These are phyloP conservation scores for Phaseolus lunatus DNA, from an alignment of 306 rosid species.

Conservation along the genomic window DNA sequence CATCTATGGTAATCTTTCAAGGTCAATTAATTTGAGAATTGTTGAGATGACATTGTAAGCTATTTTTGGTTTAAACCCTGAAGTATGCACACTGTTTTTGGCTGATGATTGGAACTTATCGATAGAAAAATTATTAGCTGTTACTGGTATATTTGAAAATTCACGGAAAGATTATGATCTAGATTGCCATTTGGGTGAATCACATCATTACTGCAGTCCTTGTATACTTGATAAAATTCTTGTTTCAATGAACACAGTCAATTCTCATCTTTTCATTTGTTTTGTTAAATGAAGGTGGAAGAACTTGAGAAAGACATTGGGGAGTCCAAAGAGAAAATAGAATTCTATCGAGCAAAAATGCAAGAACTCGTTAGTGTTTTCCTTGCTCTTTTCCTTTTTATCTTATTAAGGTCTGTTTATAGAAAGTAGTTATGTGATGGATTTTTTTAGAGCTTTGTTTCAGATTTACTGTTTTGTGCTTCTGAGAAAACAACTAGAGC, in stretches of 20 bases:
- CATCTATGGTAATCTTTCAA: conserved; percentile 18
- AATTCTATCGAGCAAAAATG: conserved; percentile 81
- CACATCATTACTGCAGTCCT: conserved; percentile 32
- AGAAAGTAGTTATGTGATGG: neutral
- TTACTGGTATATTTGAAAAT: conserved; percentile 33
- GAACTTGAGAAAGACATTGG: conserved; percentile 88
- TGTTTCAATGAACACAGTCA: conserved; percentile 24
- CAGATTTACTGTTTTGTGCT: conserved; percentile 6
- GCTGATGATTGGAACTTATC: conserved; percentile 18
- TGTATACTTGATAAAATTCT: conserved; percentile 31
- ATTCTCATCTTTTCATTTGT: conserved; percentile 32
- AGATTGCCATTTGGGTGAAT: conserved; percentile 37
- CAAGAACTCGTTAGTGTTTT: conserved; percentile 92
- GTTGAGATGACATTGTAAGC: conserved; percentile 28
- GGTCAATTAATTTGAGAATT: conserved; percentile 34
- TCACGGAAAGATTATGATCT: conserved; percentile 32
- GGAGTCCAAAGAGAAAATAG: conserved; percentile 85
- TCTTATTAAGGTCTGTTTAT: neutral
- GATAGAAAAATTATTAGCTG: conserved; percentile 27
- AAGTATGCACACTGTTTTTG: conserved; percentile 27
- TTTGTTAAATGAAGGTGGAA: conserved; percentile 74
- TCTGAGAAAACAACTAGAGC: neutral
- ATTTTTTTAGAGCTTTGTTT: neutral
- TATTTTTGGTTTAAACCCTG: conserved; percentile 31
- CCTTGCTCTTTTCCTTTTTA: conserved; percentile 38